A percentile compares a stretch with the other conserved stretches of the same genome.
Conservation (phyloP, 2,329 filamentous ascomycete genomes). For the Neocatenulostroma microsporum region DNA sequence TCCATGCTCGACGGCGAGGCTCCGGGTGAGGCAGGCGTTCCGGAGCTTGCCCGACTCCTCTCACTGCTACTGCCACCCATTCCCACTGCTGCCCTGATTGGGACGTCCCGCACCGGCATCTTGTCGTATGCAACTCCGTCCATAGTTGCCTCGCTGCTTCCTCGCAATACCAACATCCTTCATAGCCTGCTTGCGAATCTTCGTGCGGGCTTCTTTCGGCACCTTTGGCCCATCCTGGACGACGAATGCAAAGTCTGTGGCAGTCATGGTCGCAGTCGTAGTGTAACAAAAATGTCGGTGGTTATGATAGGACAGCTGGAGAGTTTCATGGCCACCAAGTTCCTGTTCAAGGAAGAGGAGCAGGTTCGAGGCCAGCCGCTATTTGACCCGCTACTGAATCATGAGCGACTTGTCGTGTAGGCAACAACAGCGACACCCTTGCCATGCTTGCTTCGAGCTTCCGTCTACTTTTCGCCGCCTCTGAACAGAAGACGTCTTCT, state of each 20-base stretch:
- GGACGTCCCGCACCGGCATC: slow-evolving; percentile 9
- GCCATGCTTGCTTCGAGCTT: too few species aligned
- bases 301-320: too few species aligned
- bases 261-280: neutral
- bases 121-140: slow-evolving; percentile 28
- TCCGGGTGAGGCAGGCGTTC: neutral
- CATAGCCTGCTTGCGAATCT: slow-evolving; percentile 36
- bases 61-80: slow-evolving; percentile 1
- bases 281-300: too few species aligned
- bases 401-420: too few species aligned
- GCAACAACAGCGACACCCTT: too few species aligned
- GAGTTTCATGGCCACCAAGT: too few species aligned
- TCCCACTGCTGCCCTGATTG: slow-evolving; percentile 3
- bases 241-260: slow-evolving; percentile 14
- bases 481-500: too few species aligned
- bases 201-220: slow-evolving; percentile 18
- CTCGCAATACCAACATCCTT: slow-evolving; percentile 29
- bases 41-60: neutral
- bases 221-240: slow-evolving; percentile 18
- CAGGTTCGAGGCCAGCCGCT: too few species aligned
- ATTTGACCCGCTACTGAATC: too few species aligned
- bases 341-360: too few species aligned
- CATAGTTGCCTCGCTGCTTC: slow-evolving; percentile 25
- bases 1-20: neutral
- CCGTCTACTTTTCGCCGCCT: too few species aligned